Conservation (phyloP, 2,329 filamentous ascomycete genomes). For the Fusarium tricinctum region DNA sequence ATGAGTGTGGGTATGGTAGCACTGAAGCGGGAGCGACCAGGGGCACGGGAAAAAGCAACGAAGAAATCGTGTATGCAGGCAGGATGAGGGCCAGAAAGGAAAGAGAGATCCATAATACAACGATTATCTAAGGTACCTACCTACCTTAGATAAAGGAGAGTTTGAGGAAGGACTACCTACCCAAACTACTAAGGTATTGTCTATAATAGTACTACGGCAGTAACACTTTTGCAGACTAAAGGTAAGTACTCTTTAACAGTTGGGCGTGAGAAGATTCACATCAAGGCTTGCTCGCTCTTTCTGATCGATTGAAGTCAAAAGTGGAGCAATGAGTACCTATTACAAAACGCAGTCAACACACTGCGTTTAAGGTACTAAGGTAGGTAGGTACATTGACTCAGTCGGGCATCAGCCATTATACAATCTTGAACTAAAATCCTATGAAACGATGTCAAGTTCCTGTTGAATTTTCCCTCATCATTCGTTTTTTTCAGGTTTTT, state of each 20-base stretch:
- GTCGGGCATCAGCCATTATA: slow-evolving; percentile 19
- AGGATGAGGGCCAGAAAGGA: slow-evolving; percentile 30
- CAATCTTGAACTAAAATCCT: slow-evolving; percentile 14
- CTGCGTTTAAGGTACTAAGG: background rate
- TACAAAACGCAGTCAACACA: background rate
- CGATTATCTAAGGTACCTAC: background rate
- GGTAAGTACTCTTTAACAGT: background rate
- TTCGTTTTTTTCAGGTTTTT: too few relatives aligned
- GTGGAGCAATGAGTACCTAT: slow-evolving; percentile 25
- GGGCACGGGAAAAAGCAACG: slow-evolving; percentile 45
- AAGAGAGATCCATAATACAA: slow-evolving; percentile 34
- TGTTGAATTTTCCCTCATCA: slow-evolving; percentile 23
- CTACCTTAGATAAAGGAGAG: background rate
- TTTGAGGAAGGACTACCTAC: slow-evolving; percentile 5
- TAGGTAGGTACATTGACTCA: background rate
- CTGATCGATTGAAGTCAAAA: slow-evolving; percentile 35
- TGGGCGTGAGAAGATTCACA: slow-evolving; percentile 34
- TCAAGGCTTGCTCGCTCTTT: slow-evolving; percentile 17
- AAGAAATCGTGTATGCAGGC: slow-evolving; percentile 46
- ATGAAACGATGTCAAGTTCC: slow-evolving; percentile 1
- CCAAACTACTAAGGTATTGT: too few relatives aligned
- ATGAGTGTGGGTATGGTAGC: slow-evolving; percentile 41
- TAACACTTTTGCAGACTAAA: background rate
- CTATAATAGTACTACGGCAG: background rate
- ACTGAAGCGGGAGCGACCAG: slow-evolving; percentile 39